These are phyloP conservation scores for Biscogniauxia mediterranea DNA, from an alignment of 2,329 filamentous ascomycete genomes.

Conservation along the genomic window DNA sequence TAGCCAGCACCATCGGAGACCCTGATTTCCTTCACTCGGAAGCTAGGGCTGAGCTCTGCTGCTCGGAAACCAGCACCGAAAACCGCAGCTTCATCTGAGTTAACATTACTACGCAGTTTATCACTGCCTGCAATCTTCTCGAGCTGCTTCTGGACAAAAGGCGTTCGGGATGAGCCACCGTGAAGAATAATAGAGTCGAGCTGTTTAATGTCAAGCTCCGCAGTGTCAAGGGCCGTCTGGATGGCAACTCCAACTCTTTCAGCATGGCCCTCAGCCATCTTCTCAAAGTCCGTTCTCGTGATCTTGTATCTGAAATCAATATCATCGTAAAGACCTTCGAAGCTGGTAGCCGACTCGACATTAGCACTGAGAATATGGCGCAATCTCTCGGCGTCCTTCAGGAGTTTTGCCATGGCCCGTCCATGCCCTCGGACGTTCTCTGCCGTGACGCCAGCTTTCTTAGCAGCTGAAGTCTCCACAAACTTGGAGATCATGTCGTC, in stretches of 20 bases:
- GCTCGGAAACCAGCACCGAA: constrained; percentile 95
- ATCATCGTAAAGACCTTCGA: constrained; percentile 89
- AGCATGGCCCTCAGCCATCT: constrained; percentile 66
- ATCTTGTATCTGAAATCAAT: constrained; percentile 93
- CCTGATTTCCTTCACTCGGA: constrained; percentile 96
- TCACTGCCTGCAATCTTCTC: constrained; percentile 71
- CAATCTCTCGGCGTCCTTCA: constrained; percentile 84
- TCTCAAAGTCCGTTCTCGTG: constrained; percentile 75
- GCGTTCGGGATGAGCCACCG: constrained; percentile 84
- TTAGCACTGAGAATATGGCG: constrained; percentile 94
- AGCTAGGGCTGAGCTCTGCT: constrained; percentile 87
- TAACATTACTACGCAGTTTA: constrained; percentile 91
- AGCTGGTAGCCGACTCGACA: constrained; percentile 72
- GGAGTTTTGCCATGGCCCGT: constrained; percentile 83
- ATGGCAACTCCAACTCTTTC: constrained; percentile 68
- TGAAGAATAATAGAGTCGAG: constrained; percentile 91
- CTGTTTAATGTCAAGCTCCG: constrained; percentile 70
- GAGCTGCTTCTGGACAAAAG: constrained; percentile 88
- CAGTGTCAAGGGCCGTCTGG: constrained; percentile 69
- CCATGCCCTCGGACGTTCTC: constrained; percentile 71
- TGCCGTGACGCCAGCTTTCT: constrained; percentile 60
- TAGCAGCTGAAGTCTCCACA: constrained; percentile 64
- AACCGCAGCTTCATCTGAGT: constrained; percentile 93
- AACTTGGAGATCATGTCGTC: constrained; percentile 86
- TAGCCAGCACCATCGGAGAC: constrained; percentile 76